Evolutionary conservation across 169 alveolate genomes (phyloP).

Genomic region (Eimeria nieschulzi): DNA sequence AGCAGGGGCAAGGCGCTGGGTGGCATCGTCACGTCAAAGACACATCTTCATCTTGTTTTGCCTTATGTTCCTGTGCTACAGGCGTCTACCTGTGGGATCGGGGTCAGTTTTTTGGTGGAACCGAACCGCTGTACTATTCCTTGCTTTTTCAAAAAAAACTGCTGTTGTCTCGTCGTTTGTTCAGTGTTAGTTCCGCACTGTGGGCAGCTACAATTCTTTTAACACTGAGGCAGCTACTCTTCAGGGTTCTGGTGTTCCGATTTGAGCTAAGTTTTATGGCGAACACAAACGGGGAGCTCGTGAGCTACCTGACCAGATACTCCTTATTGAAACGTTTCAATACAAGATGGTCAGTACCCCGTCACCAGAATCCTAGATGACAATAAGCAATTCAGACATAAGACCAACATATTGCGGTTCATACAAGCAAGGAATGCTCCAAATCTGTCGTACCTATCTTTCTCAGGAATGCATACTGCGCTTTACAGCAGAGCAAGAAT

Average conservation of each 20-base stretch:
- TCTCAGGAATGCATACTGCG: neutral
- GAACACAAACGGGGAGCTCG: constrained; percentile 57
- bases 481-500: neutral
- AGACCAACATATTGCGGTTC: too few species aligned
- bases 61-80: neutral
- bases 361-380: too few species aligned
- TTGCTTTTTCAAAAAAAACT: neutral
- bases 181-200: neutral
- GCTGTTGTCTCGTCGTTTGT: neutral
- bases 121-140: neutral
- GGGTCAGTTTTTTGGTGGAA: neutral
- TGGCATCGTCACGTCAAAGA: neutral
- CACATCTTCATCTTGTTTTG: neutral
- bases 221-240: constrained; percentile 42
- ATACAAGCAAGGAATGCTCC: too few species aligned
- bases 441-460: neutral
- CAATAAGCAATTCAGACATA: too few species aligned
- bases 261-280: constrained; percentile 72
- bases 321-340: constrained; percentile 51
- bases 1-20: too few species aligned
- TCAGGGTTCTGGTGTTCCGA: constrained; percentile 46
- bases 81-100: neutral
- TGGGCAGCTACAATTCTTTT: constrained; percentile 12
- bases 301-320: constrained; percentile 59
- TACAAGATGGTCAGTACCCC: constrained; percentile 33